Base-by-base conservation (phyloP, 1,284 basidiomycete genomes). In the Sanghuangporus baumii region DNA sequence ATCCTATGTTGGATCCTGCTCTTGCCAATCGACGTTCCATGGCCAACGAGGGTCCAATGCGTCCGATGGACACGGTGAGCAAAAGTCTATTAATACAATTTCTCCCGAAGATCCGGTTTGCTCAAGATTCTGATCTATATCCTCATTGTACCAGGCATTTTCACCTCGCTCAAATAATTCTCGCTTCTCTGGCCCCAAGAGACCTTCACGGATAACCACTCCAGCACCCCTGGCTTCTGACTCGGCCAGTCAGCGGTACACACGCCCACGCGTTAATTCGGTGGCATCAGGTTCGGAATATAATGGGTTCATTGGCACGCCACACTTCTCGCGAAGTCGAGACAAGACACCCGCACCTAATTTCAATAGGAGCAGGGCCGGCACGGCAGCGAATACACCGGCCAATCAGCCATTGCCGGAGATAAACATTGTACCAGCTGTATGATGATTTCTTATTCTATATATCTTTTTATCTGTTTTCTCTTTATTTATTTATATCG, bases 361-460 rank as follows among this genome's bases (percentile, higher is more conserved):
- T n/a, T 26, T 34, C 23, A 59, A 48, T 23, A 55, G 62, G 43
- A 58, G 62, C 26, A 55, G 62, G n/a, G 37, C 62, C 18, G 31
- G 34, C 34, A 26, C 57, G 18, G 43, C 20, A 36, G 31, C 61
- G 6, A 38, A 55, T 36, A 16, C 31, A 50, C 14, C 47, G 41
- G 54, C 43, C 37, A 16, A 46, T 18, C 43, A 46, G 43, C 9
- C 43, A 18, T 18, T 60, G 16, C 64, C 64, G 51, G 64, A 65
- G 40, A 65, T 65, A 48, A 59, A 46, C 31, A 65, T 65, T 50
- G 50, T 54, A 38, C 64, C 56, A 37, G 60, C 64, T 65, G 64
- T 65, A 65, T 55, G 64, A 65, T 61, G 50, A 34, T 43, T 60
- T 65, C 48, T 46, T 46, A 46, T 46, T 55, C 50, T 26, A 55